Evolutionary conservation across 257 asterid species (phyloP).

Genomic region (Lycium ferocissimum): DNA sequence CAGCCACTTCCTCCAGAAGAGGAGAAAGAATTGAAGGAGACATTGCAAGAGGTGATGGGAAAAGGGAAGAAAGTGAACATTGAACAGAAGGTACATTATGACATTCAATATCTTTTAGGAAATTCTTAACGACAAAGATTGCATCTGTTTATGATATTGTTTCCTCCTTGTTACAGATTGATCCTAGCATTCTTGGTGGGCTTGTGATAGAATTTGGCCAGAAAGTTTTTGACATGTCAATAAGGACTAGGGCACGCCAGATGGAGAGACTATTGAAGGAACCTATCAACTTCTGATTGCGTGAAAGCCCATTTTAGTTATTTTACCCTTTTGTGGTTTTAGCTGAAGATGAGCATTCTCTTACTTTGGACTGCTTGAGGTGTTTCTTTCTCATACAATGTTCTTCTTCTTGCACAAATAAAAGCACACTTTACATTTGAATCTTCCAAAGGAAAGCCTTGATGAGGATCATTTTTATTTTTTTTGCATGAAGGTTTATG

Average conservation of each 20-base stretch:
- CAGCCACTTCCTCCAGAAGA: slow-evolving; percentile 84
- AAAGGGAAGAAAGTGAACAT: slow-evolving; percentile 71
- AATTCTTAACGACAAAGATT: not conserved
- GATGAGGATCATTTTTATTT: not conserved
- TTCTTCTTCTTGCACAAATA: slow-evolving; percentile 28
- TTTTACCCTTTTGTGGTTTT: slow-evolving; percentile 8
- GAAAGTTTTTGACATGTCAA: slow-evolving; percentile 93
- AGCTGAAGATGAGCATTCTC: slow-evolving; percentile 10
- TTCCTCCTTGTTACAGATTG: slow-evolving; percentile 57
- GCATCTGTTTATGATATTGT: slow-evolving; percentile 25
- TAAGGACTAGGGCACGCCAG: slow-evolving; percentile 91
- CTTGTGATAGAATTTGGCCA: slow-evolving; percentile 78
- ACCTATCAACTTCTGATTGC: slow-evolving; percentile 55
- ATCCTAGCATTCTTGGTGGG: slow-evolving; percentile 95
- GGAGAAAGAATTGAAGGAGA: slow-evolving; percentile 86
- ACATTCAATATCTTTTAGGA: not conserved
- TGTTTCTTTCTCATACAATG: not conserved
- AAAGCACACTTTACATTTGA: slow-evolving; percentile 6
- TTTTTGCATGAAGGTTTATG: not conserved
- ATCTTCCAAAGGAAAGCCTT: slow-evolving; percentile 11
- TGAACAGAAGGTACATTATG: slow-evolving; percentile 72
- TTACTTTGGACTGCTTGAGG: slow-evolving; percentile 15
- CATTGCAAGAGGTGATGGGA: slow-evolving; percentile 82
- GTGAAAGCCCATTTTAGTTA: slow-evolving; percentile 13
- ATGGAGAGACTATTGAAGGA: slow-evolving; percentile 97